Evolutionary conservation across 176 grass and related monocot species (phyloP).

Genomic region (Oryza glaberrima): DNA sequence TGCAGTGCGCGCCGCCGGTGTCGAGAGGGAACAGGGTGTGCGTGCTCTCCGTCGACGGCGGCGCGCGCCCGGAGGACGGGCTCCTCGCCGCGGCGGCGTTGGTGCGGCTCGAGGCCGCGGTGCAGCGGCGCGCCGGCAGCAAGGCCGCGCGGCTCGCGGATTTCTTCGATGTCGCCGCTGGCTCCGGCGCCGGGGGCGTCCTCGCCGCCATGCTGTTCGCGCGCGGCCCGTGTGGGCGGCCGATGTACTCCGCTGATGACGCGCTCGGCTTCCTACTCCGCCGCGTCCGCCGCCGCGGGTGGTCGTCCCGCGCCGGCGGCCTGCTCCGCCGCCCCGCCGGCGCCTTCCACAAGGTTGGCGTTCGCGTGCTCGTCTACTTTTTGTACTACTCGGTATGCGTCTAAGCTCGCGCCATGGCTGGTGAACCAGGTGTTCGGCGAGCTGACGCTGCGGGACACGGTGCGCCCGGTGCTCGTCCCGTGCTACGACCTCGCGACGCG

Average conservation of each 20-base stretch:
- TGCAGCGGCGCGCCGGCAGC: constrained; percentile 60
- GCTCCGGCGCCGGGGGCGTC: constrained; percentile 87
- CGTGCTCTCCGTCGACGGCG: constrained; percentile 85
- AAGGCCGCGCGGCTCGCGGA: constrained; percentile 58
- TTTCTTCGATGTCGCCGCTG: constrained; percentile 84
- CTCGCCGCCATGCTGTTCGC: constrained; percentile 83
- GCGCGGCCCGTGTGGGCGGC: constrained; percentile 50
- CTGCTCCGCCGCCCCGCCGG: constrained; percentile 51
- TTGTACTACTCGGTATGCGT: no score
- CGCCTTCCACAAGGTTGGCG: constrained; percentile 22
- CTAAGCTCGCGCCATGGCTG: neutral
- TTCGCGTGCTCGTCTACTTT: no score
- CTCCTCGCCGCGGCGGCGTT: constrained; percentile 71
- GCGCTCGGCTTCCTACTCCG: constrained; percentile 68
- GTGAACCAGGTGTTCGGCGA: constrained; percentile 58
- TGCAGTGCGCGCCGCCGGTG: neutral
- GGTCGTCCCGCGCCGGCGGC: constrained; percentile 14
- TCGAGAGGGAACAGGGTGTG: constrained; percentile 47
- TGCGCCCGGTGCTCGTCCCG: constrained; percentile 84
- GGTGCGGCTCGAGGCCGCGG: constrained; percentile 63
- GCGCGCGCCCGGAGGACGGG: constrained; percentile 63
- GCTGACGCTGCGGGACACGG: constrained; percentile 68
- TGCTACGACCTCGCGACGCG: constrained; percentile 85
- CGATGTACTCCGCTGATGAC: constrained; percentile 76
- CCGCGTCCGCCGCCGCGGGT: constrained; percentile 29